phyloP scores from a whole-genome alignment of 2,329 filamentous ascomycete genomes.

The Diaporthe aspalathi region DNA sequence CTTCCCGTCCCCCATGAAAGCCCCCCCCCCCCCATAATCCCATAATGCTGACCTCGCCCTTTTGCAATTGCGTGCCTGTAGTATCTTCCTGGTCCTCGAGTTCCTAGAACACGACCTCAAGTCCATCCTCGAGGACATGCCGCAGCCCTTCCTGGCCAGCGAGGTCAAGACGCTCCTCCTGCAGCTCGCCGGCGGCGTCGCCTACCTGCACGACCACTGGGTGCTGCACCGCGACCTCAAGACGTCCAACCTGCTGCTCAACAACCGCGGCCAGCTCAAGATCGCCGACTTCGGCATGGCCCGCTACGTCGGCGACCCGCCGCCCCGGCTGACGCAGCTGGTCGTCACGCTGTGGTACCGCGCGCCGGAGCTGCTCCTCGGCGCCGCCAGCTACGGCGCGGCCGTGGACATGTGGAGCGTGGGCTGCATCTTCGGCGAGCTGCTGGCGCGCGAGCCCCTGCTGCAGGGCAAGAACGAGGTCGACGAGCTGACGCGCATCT shows the following conservation, averaged over 20 bases:
- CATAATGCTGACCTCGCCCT: constrained; percentile 48
- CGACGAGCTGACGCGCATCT: constrained; percentile 87
- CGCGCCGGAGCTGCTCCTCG: constrained; percentile 88
- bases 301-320: constrained; percentile 84
- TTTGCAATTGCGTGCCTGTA: constrained; percentile 51
- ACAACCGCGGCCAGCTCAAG: constrained; percentile 94
- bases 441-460: constrained; percentile 84
- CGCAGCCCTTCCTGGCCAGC: constrained; percentile 89
- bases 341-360: constrained; percentile 99
- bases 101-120: constrained; percentile 98
- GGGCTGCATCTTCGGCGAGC: constrained; percentile 94
- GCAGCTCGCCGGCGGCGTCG: constrained; percentile 83
- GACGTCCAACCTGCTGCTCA: constrained; percentile 92
- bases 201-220: constrained; percentile 89
- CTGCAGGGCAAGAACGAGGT: constrained; percentile 93
- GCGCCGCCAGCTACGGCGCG: constrained; percentile 77
- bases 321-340: constrained; percentile 83
- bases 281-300: constrained; percentile 99
- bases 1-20: not conserved
- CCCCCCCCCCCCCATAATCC: too few species aligned
- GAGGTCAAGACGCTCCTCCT: constrained; percentile 91
- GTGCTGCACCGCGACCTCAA: constrained; percentile 95
- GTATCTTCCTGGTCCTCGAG: constrained; percentile 94
- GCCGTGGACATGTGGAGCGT: constrained; percentile 96
- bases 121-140: constrained; percentile 92